Evolutionary conservation across 1,284 basidiomycete species (phyloP).

Genomic region (Microbotryum violaceum): DNA sequence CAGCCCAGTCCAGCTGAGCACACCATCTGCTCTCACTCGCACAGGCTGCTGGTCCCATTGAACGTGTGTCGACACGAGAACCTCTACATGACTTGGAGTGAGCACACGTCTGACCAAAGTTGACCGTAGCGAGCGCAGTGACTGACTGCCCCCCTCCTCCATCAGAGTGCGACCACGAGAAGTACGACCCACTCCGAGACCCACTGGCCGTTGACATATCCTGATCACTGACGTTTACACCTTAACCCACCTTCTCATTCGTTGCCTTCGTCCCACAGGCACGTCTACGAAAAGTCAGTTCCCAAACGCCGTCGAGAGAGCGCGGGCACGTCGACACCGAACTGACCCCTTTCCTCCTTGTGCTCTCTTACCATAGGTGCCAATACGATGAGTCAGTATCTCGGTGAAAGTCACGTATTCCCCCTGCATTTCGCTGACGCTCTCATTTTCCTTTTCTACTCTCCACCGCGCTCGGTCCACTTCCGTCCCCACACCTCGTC

Average conservation of each 20-base stretch:
- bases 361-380: slow-evolving; percentile 22
- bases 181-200: slow-evolving; percentile 13
- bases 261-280: slow-evolving; percentile 11
- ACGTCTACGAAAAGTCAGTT: slow-evolving; percentile 36
- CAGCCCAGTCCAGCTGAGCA: background rate
- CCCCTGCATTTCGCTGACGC: background rate
- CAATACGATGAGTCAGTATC: slow-evolving; percentile 36
- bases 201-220: background rate
- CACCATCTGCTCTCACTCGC: background rate
- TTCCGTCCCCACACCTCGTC: background rate
- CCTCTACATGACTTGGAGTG: slow-evolving; percentile 70
- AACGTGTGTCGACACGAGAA: slow-evolving; percentile 59
- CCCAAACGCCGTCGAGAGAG: background rate
- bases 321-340: background rate
- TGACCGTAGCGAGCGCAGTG: background rate
- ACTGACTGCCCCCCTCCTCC: background rate
- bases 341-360: background rate
- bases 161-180: slow-evolving; percentile 36
- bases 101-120: slow-evolving; percentile 3
- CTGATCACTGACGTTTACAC: background rate
- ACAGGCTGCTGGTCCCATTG: slow-evolving; percentile 33
- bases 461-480: background rate
- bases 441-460: background rate
- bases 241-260: background rate
- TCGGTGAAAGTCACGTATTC: no score